These are phyloP conservation scores for Linderniella brevidens DNA, from an alignment of 257 asterid genomes.

Conservation along the genomic window DNA sequence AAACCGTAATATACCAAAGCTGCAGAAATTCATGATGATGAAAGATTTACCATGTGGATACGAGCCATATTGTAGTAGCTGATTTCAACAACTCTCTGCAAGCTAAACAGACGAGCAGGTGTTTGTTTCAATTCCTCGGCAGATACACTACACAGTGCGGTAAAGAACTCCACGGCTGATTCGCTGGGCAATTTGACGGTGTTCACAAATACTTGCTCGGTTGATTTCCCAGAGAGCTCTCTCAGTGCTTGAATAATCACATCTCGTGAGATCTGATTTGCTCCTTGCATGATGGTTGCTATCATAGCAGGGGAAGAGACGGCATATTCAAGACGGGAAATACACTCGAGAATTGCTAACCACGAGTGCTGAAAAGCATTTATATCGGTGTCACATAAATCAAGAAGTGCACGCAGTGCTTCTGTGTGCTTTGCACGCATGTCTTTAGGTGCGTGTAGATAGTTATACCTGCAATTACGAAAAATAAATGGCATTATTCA, in stretches of 20 bases:
- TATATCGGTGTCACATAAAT: constrained; percentile 75
- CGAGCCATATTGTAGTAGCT: constrained; percentile 99
- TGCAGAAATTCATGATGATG: background rate
- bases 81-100: constrained; percentile 97
- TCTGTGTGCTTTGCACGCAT: constrained; percentile 94
- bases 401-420: constrained; percentile 79
- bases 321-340: constrained; percentile 91
- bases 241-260: constrained; percentile 73
- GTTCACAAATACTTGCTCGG: constrained; percentile 82
- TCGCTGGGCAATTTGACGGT: constrained; percentile 95
- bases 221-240: constrained; percentile 90
- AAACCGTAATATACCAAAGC: background rate
- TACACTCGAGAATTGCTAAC: constrained; percentile 86
- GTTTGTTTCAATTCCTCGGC: constrained; percentile 88
- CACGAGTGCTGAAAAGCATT: constrained; percentile 95
- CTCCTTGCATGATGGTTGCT: constrained; percentile 93
- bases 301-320: constrained; percentile 84
- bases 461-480: constrained; percentile 54
- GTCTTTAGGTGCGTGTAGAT: constrained; percentile 92
- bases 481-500: background rate
- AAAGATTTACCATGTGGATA: constrained; percentile 71
- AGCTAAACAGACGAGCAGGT: constrained; percentile 94
- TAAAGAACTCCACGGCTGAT: constrained; percentile 90
- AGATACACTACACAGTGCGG: constrained; percentile 88
- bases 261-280: constrained; percentile 94